These are phyloP conservation scores for Cucurbita moschata DNA, from an alignment of 306 rosid species.

Conservation along the genomic window DNA sequence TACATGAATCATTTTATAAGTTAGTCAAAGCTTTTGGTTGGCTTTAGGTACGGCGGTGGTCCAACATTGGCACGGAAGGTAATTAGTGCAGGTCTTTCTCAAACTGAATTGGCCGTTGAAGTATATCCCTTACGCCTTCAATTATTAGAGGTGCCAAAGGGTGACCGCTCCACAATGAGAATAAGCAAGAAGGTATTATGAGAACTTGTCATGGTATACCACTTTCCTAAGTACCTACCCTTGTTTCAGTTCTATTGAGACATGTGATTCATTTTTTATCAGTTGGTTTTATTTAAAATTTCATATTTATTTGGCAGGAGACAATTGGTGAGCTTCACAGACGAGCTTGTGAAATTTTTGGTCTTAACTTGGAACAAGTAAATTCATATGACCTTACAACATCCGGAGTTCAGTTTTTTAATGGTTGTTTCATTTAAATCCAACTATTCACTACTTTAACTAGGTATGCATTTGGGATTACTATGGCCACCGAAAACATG, in stretches of 20 bases:
- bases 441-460: slow-evolving; percentile 4
- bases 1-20: not conserved
- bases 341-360: slow-evolving; percentile 80
- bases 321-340: slow-evolving; percentile 83
- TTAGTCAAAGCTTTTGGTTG: not conserved
- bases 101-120: slow-evolving; percentile 79
- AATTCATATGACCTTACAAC: slow-evolving; percentile 14
- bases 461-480: slow-evolving; percentile 96
- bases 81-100: slow-evolving; percentile 80
- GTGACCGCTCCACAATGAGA: slow-evolving; percentile 53
- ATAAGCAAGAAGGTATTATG: slow-evolving; percentile 90
- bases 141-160: slow-evolving; percentile 63
- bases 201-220: slow-evolving; percentile 13
- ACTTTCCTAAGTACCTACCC: slow-evolving; percentile 6
- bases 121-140: slow-evolving; percentile 94
- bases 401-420: slow-evolving; percentile 1
- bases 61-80: slow-evolving; percentile 74
- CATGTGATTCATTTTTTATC: not conserved
- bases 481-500: slow-evolving; percentile 67
- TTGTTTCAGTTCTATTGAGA: slow-evolving; percentile 8
- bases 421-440: slow-evolving; percentile 7
- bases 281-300: slow-evolving; percentile 13
- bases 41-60: slow-evolving; percentile 92
- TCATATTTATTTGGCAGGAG: slow-evolving; percentile 58
- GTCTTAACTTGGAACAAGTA: slow-evolving; percentile 79